Base-by-base conservation (phyloP, 1,139 yeast genomes). In the Blastobotrys aristatus region DNA sequence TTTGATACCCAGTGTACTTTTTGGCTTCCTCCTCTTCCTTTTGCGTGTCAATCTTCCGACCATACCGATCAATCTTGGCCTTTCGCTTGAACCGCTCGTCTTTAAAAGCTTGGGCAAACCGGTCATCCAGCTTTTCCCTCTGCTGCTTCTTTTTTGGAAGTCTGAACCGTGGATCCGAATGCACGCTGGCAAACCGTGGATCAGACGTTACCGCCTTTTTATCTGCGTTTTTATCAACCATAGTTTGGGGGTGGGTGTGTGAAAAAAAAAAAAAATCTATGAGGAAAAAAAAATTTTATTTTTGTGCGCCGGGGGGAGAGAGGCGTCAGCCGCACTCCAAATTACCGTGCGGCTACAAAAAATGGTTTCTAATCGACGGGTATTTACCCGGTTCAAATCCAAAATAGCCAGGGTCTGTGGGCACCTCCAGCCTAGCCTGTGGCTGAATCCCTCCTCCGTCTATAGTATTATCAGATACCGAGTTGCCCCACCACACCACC, bases 111-210 rank as follows among this genome's bases (percentile, higher is more conserved):
- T 79, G 79, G 56, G 82, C 80, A 67, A 92, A 92, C 66, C 99
- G 80, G 50, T 81, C 85, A 68, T 92, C 99, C 37, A 94, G 76
- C 57, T 85, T 80, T 38, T 88, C 84, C 64, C 84, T 85, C 54
- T 82, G 70, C 53, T 83, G 81, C 58, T 80, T 81, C 62, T 76
- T 75, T 57, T 76, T 82, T 3, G 96, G 92, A 37, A 79, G 69
- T 54, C 79, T 82, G 69, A 92, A 92, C 55, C 96, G 75, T 2
- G 98, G 97, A 66, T 94, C 98, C 56, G 76, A 80, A 59, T 84
- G 89, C 4, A 90, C 85, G 4, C 82, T 72, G 18, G 84, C 70
- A 67, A 92, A 92, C 63, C 98, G 78, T 16, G 82, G 76, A 67
- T 89, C 97, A 2, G 66, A 60, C 1, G 82, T 76, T 14, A 77